Evolutionary conservation across 495 filamentous ascomycete genomes (phyloP).

Genomic region (Penicillium tannophilum): DNA sequence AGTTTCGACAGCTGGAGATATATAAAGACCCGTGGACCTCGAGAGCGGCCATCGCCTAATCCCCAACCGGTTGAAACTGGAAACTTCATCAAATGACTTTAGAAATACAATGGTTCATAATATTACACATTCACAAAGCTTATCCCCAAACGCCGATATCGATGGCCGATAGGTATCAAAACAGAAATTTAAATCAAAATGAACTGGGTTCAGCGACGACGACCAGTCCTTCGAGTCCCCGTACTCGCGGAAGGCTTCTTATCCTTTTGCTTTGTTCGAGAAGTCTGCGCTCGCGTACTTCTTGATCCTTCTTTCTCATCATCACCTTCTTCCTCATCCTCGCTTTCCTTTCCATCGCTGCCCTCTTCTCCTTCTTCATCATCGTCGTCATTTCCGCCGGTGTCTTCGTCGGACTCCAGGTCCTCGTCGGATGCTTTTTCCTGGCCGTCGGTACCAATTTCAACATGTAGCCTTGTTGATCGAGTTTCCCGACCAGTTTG

Average conservation of each 20-base stretch:
- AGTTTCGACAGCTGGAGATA: too few relatives aligned
- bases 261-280: slow-evolving; percentile 42
- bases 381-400: slow-evolving; percentile 41
- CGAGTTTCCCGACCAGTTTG: slow-evolving; percentile 44
- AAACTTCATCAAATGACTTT: background rate
- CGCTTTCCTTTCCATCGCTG: slow-evolving; percentile 25
- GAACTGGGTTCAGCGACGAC: slow-evolving; percentile 34
- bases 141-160: background rate
- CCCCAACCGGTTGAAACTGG: background rate
- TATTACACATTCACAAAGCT: background rate
- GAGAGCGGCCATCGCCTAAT: too few relatives aligned
- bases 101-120: slow-evolving; percentile 1
- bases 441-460: slow-evolving; percentile 32
- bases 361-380: slow-evolving; percentile 40
- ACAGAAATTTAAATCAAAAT: slow-evolving; percentile 20
- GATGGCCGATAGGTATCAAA: slow-evolving; percentile 5
- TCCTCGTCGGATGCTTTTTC: slow-evolving; percentile 31
- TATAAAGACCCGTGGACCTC: too few relatives aligned
- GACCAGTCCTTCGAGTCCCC: slow-evolving; percentile 36
- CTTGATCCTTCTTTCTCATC: slow-evolving; percentile 42
- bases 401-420: slow-evolving; percentile 43
- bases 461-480: slow-evolving; percentile 44
- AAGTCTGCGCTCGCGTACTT: slow-evolving; percentile 44
- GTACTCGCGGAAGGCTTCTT: slow-evolving; percentile 34
- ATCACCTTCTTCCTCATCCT: slow-evolving; percentile 37